A percentile compares a stretch with the other conserved stretches of the same genome.
Conservation (phyloP, 768 basidiomycete species). For the Gymnopilus dilepis region DNA sequence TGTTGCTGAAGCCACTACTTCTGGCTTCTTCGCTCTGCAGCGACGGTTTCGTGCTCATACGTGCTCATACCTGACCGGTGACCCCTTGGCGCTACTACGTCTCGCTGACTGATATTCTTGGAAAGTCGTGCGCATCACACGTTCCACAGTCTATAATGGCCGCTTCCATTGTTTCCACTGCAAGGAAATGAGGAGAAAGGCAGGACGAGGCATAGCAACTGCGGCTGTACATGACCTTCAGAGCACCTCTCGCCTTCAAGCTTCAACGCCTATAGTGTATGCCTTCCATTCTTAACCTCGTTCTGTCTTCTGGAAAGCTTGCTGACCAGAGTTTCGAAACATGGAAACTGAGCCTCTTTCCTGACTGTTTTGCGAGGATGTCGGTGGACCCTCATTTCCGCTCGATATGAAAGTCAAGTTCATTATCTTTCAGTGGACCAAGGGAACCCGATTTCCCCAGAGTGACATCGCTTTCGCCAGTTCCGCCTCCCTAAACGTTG, state of each 20-base stretch:
- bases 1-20: not conserved
- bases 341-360: not conserved
- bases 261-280: not conserved
- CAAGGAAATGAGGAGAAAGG: not conserved
- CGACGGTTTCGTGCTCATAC: not conserved
- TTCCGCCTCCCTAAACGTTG: not conserved
- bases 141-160: constrained; percentile 1
- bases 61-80: too few relatives aligned
- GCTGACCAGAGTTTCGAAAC: not conserved
- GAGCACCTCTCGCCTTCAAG: not conserved
- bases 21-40: not conserved
- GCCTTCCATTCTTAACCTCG: not conserved
- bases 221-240: not conserved
- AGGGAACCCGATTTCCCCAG: not conserved
- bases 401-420: not conserved
- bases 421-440: not conserved
- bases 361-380: not conserved
- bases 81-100: not conserved
- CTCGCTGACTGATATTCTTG: not conserved
- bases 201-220: not conserved
- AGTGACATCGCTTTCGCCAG: not conserved
- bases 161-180: not conserved
- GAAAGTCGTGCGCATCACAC: not conserved
- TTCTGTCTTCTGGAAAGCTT: constrained; percentile 1
- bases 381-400: constrained; percentile 3